phyloP scores from a whole-genome alignment of 495 filamentous ascomycete species.

The Hypoxylon fuscum region DNA sequence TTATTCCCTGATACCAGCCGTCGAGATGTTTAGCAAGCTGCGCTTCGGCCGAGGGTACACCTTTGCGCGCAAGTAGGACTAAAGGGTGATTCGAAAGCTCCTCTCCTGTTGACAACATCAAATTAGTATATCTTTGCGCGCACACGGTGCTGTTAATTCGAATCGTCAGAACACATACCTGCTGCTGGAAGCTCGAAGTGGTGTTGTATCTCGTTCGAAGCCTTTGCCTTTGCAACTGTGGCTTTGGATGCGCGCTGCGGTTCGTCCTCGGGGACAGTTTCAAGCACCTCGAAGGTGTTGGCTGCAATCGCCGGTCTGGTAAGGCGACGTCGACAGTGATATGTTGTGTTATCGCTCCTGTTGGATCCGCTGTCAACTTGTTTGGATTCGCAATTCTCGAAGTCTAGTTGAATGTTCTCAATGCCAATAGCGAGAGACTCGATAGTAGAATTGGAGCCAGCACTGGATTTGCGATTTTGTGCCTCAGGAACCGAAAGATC shows the following conservation, averaged over 20 bases:
- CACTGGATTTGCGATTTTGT: constrained; percentile 39
- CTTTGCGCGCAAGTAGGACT: constrained; percentile 43
- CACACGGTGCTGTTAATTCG: too few relatives aligned
- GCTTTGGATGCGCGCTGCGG: constrained; percentile 17
- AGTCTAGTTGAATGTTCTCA: constrained; percentile 43
- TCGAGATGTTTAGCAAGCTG: constrained; percentile 58
- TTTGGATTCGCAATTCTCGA: constrained; percentile 11
- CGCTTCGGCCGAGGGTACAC: constrained; percentile 47
- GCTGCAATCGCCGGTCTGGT: constrained; percentile 38
- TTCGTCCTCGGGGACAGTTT: constrained; percentile 39
- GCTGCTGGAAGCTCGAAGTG: constrained; percentile 32
- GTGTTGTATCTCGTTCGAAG: constrained; percentile 17
- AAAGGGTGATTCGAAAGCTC: constrained; percentile 43
- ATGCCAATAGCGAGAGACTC: constrained; percentile 45
- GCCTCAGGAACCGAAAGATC: constrained; percentile 47
- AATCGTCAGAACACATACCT: constrained; percentile 35
- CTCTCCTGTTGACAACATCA: constrained; percentile 18
- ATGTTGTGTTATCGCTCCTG: constrained; percentile 21
- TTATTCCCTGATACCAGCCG: constrained; percentile 61
- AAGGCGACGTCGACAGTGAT: constrained; percentile 32
- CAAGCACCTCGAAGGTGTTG: constrained; percentile 42
- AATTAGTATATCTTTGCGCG: constrained; percentile 9
- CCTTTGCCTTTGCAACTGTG: constrained; percentile 7
- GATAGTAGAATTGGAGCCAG: constrained; percentile 25
- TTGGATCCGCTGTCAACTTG: constrained; percentile 5